phyloP scores from a whole-genome alignment of 2,329 filamentous ascomycete species.

The Monilinia vaccinii-corymbosi region DNA sequence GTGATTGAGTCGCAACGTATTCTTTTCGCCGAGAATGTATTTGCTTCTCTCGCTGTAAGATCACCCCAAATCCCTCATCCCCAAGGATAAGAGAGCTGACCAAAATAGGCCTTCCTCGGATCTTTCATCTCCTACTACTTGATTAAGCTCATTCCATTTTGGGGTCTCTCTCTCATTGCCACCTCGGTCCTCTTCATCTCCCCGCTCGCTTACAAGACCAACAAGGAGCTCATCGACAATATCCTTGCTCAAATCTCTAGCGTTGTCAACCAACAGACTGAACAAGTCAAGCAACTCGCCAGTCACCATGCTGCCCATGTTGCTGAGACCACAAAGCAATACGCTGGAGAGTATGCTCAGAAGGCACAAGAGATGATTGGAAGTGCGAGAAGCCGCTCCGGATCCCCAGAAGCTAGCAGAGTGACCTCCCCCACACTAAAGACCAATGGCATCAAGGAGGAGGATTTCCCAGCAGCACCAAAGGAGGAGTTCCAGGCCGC shows the following conservation, averaged over 20 bases:
- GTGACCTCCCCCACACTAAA: conserved; percentile 18
- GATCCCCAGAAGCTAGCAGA: conserved; percentile 20
- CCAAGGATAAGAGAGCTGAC: conserved; percentile 10
- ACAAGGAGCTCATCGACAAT: conserved; percentile 60
- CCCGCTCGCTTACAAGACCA: conserved; percentile 55
- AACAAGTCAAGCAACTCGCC: conserved; percentile 51
- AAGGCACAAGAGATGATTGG: conserved; percentile 58
- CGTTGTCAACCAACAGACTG: conserved; percentile 52
- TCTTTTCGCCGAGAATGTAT: conserved; percentile 58
- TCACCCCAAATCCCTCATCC: background rate
- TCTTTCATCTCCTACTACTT: conserved; percentile 60
- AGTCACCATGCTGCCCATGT: conserved; percentile 56
- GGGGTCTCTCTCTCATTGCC: conserved; percentile 54
- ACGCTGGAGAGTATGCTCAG: conserved; percentile 57
- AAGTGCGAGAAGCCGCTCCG: conserved; percentile 24
- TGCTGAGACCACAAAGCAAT: conserved; percentile 56
- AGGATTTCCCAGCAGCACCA: conserved; percentile 27
- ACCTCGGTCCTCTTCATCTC: conserved; percentile 52
- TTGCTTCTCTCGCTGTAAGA: conserved; percentile 50
- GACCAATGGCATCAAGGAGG: conserved; percentile 15
- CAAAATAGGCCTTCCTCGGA: conserved; percentile 44
- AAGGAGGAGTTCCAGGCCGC: conserved; percentile 27
- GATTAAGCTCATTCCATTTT: conserved; percentile 61
- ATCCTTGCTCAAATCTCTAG: conserved; percentile 50
- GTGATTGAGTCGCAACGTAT: conserved; percentile 62